Base-by-base conservation (phyloP, 2,329 filamentous ascomycete genomes). In the Nemania sp. region DNA sequence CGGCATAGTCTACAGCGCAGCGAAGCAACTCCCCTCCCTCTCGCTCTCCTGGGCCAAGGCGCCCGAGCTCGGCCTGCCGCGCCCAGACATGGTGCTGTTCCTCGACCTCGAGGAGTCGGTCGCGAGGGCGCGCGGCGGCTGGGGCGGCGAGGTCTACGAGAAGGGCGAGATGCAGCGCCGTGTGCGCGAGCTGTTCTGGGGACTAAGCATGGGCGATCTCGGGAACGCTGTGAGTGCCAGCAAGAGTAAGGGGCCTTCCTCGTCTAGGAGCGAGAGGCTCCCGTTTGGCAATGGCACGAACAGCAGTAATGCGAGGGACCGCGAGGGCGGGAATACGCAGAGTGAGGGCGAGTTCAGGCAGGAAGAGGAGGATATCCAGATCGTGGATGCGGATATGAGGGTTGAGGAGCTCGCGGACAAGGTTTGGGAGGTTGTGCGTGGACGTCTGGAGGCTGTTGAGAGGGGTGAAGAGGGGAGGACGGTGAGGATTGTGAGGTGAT, bases 1-100 rank as follows among this genome's bases (percentile, higher is more conserved):
- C 22, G 96, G 96, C 62, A 92, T 94, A 65, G 93, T 98, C 57
- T 99, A 98, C 82, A 93, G 91, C 26, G 93, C 93, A 0, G 95
- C 96, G 3, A 98, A 98, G 78, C 85, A 88, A 52, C 93, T 93
- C 73, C 88, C 90, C 0, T 79, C 83, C 1, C 85, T 98, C 13
- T 83, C 87, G 0, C 83, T 98, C 0, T 81, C 86, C 0, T 99
- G 96, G 94, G 94, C 93, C 7, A 90, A 93, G 73, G 86, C 89
- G 18, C 93, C 94, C 0, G 96, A 98, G 75, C 86, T 93, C 15
- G 95, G 95, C 0, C 86, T 99, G 0, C 95, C 96, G 1, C 88
- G 92, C 4, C 95, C 96, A 0, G 96, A 99, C 81, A 78, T 94
- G 10, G 93, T 95, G 11, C 80, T 98, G 0, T 98, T 98, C 77